These are phyloP conservation scores for Conringia planisiliqua DNA, from an alignment of 345 rosid genomes.

Conservation along the genomic window DNA sequence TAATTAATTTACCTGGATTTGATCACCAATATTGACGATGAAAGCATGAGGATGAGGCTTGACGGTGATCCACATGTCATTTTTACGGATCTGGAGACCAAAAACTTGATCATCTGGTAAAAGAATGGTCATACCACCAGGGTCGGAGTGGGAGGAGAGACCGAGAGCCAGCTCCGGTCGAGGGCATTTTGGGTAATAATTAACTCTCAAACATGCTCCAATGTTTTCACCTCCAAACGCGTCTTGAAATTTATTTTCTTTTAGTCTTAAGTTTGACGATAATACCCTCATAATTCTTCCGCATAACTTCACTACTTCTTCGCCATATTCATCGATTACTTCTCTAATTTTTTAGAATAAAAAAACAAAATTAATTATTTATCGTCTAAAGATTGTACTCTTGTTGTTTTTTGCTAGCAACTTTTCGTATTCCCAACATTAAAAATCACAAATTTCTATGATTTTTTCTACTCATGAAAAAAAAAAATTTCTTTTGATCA, in stretches of 20 bases:
- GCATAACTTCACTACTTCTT: conserved; percentile 52
- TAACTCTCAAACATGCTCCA: conserved; percentile 80
- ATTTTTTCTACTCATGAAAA: too few species aligned
- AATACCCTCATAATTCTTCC: conserved; percentile 69
- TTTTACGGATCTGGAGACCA: conserved; percentile 79
- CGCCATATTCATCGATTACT: conserved; percentile 67
- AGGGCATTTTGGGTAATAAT: conserved; percentile 92
- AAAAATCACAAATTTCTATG: background rate
- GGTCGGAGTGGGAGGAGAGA: conserved; percentile 87
- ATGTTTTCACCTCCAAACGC: conserved; percentile 70
- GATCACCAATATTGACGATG: conserved; percentile 90
- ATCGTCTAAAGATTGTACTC: background rate
- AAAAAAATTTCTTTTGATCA: too few species aligned
- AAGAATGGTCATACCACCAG: conserved; percentile 84
- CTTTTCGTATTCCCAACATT: background rate
- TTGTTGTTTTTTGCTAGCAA: background rate
- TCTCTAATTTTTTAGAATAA: conserved; percentile 39
- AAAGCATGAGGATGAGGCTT: conserved; percentile 82
- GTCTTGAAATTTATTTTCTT: conserved; percentile 49
- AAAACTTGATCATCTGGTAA: conserved; percentile 68
- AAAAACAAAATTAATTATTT: background rate
- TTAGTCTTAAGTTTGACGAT: conserved; percentile 63
- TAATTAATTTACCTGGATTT: conserved; percentile 61
- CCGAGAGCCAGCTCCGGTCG: conserved; percentile 87
- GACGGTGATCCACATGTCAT: conserved; percentile 72